Evolutionary conservation across 192 early-diverging fungal species (phyloP), one percentile per base, ranked within the genome.

Genomic region (Coemansia sp.): DNA sequence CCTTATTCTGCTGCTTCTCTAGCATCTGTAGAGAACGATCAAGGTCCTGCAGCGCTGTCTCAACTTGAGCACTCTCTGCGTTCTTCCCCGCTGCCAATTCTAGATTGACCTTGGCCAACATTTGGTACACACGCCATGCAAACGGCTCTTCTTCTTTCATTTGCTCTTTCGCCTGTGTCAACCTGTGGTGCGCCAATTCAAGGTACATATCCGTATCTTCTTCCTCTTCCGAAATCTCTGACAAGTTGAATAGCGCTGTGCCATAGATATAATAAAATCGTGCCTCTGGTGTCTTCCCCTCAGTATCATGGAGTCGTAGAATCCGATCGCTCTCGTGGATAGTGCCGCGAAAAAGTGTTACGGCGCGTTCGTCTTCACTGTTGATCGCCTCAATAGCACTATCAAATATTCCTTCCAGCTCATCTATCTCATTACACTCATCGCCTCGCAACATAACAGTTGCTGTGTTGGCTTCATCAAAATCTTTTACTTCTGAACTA

Each of bases 281-380:
- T 0, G 86, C 69, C 10, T 83, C 70, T 9, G 84, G 31, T 18
- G 19, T 21, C 51, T 7, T 6, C 7, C 44, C 47, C 18, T 66
- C 60, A 9, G 30, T 21, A 54, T 73, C 62, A 50, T 69, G 56
- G 31, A 71, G 22, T 2, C 83, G 81, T n/a, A 87, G 69, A 10
- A 85, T 58, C 27, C 83, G 74, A 62, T 87, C 86, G 64, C 86
- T 82, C 56, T 87, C 86, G 55, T 87, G 86, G 27, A 87, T 71
- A 23, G 81, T 74, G 22, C 86, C 86, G 22, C 86, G 82, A 41
- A 85, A 73, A 24, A 85, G 67, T 4, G 71, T 70, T 0, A 71
- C 2, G 0, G 84, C 84, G 5, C 65, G 69, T 19, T 84, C 81
- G 14, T 65, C 58, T 4, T 65, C 60, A 14, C 65, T 58, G 5